phyloP scores from a whole-genome alignment of 345 rosid species.

The Lepidium sativum region DNA sequence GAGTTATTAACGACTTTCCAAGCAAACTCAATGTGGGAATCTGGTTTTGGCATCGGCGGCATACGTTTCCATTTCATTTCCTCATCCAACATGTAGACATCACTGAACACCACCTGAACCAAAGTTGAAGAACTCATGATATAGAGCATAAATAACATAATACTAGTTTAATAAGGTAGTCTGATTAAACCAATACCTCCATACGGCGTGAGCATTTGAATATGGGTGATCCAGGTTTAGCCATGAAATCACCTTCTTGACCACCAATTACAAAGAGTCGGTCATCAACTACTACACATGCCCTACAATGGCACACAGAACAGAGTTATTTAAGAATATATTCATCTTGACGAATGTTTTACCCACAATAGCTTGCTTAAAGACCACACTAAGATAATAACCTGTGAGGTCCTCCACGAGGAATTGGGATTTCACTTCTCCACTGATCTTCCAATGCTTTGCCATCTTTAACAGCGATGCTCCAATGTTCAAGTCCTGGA shows the following conservation, averaged over 20 bases:
- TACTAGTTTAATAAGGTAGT: neutral
- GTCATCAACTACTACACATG: conserved; percentile 69
- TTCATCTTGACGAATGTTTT: neutral
- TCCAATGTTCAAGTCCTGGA: conserved; percentile 85
- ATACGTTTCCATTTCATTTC: conserved; percentile 77
- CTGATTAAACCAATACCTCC: conserved; percentile 38
- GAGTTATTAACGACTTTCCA: conserved; percentile 86
- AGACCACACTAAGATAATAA: conserved; percentile 8
- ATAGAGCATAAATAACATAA: neutral
- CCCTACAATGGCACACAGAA: conserved; percentile 32
- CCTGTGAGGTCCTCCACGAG: conserved; percentile 99
- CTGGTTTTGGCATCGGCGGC: conserved; percentile 84
- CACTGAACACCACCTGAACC: conserved; percentile 68
- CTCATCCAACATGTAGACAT: conserved; percentile 85
- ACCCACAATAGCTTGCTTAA: neutral
- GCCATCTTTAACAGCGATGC: conserved; percentile 87
- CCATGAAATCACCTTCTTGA: conserved; percentile 99
- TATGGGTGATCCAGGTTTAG: conserved; percentile 91
- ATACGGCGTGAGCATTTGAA: conserved; percentile 88
- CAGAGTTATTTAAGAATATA: neutral
- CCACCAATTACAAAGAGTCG: conserved; percentile 71
- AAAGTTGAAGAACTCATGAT: neutral
- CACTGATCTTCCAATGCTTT: conserved; percentile 73
- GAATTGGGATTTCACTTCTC: conserved; percentile 87
- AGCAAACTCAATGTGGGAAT: conserved; percentile 96